phyloP scores from a whole-genome alignment of 441 rosid genomes.

The Adansonia rubrostipa region DNA sequence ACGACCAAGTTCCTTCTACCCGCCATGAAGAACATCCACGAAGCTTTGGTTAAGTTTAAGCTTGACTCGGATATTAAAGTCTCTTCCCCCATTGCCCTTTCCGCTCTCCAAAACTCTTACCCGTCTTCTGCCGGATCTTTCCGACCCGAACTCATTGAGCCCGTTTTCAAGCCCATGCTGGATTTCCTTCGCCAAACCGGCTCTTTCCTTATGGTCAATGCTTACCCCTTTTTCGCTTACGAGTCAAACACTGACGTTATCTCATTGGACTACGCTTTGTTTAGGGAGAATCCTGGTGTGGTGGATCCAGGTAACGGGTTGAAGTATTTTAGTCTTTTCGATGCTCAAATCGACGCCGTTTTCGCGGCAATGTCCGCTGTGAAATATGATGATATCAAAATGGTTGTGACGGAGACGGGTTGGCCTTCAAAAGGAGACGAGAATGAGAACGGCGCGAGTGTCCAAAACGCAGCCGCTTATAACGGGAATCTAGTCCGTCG shows the following conservation, averaged over 20 bases:
- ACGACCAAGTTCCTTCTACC: constrained; percentile 63
- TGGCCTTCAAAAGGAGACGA: constrained; percentile 88
- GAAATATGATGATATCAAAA: constrained; percentile 60
- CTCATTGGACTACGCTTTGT: constrained; percentile 76
- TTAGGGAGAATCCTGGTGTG: constrained; percentile 83
- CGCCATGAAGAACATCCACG: constrained; percentile 80
- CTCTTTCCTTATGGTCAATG: constrained; percentile 81
- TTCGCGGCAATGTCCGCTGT: constrained; percentile 79
- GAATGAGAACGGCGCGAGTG: constrained; percentile 67
- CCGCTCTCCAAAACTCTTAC: constrained; percentile 74
- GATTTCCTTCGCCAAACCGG: constrained; percentile 85
- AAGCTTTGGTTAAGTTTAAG: constrained; percentile 54
- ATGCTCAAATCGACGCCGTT: constrained; percentile 92
- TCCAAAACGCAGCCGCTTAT: constrained; percentile 72
- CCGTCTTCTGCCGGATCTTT: constrained; percentile 87
- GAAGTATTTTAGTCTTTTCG: constrained; percentile 71
- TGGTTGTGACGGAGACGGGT: constrained; percentile 84
- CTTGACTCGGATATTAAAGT: constrained; percentile 65
- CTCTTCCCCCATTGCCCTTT: constrained; percentile 81
- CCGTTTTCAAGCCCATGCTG: constrained; percentile 75
- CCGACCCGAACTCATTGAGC: constrained; percentile 64
- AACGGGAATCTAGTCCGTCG: constrained; percentile 83
- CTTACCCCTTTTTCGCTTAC: constrained; percentile 85
- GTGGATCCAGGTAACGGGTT: constrained; percentile 80
- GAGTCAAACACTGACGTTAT: constrained; percentile 85